Conservation (phyloP, 352 stramenopile species). For the Phytopythium chamaehyphon region DNA sequence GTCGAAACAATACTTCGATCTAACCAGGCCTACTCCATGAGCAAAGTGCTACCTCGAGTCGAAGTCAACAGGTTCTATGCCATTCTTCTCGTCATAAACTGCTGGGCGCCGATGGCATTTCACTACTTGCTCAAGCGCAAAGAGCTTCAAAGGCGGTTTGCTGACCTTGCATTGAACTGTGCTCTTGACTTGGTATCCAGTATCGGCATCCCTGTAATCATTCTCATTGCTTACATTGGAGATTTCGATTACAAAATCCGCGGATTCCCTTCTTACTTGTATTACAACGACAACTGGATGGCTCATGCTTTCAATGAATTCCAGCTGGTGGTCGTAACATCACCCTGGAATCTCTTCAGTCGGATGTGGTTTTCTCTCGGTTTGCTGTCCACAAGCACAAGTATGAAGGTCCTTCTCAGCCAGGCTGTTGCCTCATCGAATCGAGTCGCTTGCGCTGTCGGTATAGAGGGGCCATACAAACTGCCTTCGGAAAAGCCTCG, state of each 20-base stretch:
- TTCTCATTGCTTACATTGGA: conserved; percentile 10
- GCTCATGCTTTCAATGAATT: conserved; percentile 14
- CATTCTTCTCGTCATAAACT: conserved; percentile 25
- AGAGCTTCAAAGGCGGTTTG: conserved; percentile 11
- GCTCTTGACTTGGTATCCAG: conserved; percentile 14
- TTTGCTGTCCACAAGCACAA: conserved; percentile 13
- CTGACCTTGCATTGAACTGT: conserved; percentile 13
- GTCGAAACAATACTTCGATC: conserved; percentile 11
- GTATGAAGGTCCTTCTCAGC: conserved; percentile 17
- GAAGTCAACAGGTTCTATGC: conserved; percentile 22
- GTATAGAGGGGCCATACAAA: no score
- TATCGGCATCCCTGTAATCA: conserved; percentile 8
- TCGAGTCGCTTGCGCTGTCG: conserved; percentile 1
- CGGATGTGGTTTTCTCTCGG: conserved; percentile 15
- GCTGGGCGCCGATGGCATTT: conserved; percentile 14
- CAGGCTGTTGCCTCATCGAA: conserved; percentile 4
- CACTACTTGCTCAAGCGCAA: conserved; percentile 5
- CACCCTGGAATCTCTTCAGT: conserved; percentile 14
- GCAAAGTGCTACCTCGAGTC: conserved; percentile 12
- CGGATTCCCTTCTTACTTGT: conserved; percentile 12
- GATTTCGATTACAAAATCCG: conserved; percentile 5
- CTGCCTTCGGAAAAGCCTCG: background rate
- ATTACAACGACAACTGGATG: conserved; percentile 25
- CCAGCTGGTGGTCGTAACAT: conserved; percentile 16
- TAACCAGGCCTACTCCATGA: conserved; percentile 14